Base-by-base conservation (phyloP, 1,284 basidiomycete genomes). In the Austroboletus sp. region DNA sequence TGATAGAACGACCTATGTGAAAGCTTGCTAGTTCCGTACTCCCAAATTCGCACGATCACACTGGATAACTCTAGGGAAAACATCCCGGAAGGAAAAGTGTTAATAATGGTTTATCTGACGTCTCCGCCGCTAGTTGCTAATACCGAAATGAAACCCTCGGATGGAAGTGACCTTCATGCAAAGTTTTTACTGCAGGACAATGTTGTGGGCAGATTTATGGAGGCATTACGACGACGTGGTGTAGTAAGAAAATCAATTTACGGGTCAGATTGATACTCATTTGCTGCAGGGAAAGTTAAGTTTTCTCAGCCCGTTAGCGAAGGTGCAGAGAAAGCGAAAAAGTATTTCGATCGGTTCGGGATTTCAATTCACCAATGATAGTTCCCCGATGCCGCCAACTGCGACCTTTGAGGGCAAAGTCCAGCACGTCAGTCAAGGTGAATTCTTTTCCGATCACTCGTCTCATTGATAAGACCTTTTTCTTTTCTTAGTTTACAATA, bases 1-100 rank as follows among this genome's bases (percentile, higher is more conserved):
- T 33, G 11, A 37, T 31, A 75, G 73, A 66, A 68, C 13, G 69
- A 68, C 43, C 48, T 60, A 36, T 74, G 66, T 42, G 73, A 76
- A 34, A 66, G 68, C 19, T 47, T 76, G 11, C 60, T 66, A 42
- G 69, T 76, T 19, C 61, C 63, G 23, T 72, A 75, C 48, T 65
- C 71, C 16, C 71, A 67, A 5, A 65, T 81, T 32, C 61, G 62
- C 37, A 58, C 66, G 8, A 60, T 76, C 38, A 59, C 58, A 3
- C 60, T 80, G 4, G 62, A 64, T n/a, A 54, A 69, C 51, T 64
- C 34, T 39, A 55, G 41, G 44, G 33, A 25, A 35, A 44, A 54
- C 25, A 47, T 53, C 26, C 47, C 58, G 0, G 44, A 52, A 48
- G 51, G 39, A 51, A 60, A 57, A 40, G 58, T 64, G 6, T 54